These are phyloP conservation scores for Silene noctiflora DNA, from an alignment of 179 eudicot genomes.

Conservation along the genomic window DNA sequence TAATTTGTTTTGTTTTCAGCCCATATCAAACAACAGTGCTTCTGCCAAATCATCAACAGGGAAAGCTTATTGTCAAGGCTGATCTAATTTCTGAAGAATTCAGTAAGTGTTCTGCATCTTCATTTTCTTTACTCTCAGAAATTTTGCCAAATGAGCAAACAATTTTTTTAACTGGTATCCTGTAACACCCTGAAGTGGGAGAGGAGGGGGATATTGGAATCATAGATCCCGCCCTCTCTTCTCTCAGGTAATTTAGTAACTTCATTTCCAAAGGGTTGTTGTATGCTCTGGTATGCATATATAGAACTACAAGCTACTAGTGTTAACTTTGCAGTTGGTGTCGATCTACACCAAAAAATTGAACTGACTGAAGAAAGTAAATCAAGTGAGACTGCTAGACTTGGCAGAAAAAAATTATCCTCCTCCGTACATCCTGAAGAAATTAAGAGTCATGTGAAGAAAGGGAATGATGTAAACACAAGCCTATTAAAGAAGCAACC, in stretches of 20 bases:
- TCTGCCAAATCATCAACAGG: conserved; percentile 55
- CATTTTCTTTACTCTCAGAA: conserved; percentile 9
- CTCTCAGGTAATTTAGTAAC: not conserved
- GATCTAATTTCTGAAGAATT: conserved; percentile 81
- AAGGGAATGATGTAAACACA: conserved; percentile 36
- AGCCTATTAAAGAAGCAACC: conserved; percentile 32
- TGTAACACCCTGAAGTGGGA: not conserved
- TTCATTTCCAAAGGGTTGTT: not conserved
- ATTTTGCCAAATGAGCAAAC: not conserved
- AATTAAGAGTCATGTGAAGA: conserved; percentile 32
- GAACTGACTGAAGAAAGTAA: conserved; percentile 34
- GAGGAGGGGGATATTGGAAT: no score
- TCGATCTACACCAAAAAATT: conserved; percentile 70
- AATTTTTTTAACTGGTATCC: not conserved
- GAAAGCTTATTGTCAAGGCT: conserved; percentile 68
- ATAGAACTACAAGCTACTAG: conserved; percentile 14
- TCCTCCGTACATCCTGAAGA: conserved; percentile 38
- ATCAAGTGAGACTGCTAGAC: conserved; percentile 33
- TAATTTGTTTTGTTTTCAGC: conserved; percentile 42
- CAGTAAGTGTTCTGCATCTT: conserved; percentile 38
- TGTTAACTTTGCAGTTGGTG: conserved; percentile 63
- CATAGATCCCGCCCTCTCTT: no score
- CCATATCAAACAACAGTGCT: conserved; percentile 71
- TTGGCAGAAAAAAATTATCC: conserved; percentile 37
- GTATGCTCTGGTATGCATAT: conserved; percentile 1